A percentile compares a stretch with the other conserved stretches of the same genome.
Evolutionary conservation across 306 rosid species (phyloP).

Genomic region (Medicago ruthenica): DNA sequence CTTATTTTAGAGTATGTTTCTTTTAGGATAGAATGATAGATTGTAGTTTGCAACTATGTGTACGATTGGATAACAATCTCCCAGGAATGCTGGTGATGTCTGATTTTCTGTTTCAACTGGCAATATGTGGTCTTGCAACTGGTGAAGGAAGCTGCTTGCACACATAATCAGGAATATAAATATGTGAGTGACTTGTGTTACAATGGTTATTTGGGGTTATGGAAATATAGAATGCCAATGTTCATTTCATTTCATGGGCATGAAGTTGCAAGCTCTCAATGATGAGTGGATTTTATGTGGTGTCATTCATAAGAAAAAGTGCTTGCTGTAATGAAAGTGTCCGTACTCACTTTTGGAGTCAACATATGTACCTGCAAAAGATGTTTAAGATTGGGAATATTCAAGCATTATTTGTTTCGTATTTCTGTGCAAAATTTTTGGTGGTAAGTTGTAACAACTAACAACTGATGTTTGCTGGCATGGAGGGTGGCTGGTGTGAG

Average conservation of each 20-base stretch:
- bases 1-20: slow-evolving; percentile 25
- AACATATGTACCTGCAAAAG: slow-evolving; percentile 20
- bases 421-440: slow-evolving; percentile 34
- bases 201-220: slow-evolving; percentile 32
- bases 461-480: slow-evolving; percentile 36
- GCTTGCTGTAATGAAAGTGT: slow-evolving; percentile 19
- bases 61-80: slow-evolving; percentile 26
- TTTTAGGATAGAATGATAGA: slow-evolving; percentile 37
- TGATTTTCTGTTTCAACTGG: slow-evolving; percentile 34
- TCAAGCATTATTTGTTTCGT: slow-evolving; percentile 36
- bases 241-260: slow-evolving; percentile 39
- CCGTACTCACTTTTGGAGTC: slow-evolving; percentile 35
- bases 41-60: slow-evolving; percentile 21
- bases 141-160: slow-evolving; percentile 29
- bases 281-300: slow-evolving; percentile 14
- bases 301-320: slow-evolving; percentile 12
- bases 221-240: slow-evolving; percentile 33
- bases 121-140: slow-evolving; percentile 39
- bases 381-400: slow-evolving; percentile 22
- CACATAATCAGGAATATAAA: slow-evolving; percentile 34
- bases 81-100: slow-evolving; percentile 33
- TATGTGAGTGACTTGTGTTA: slow-evolving; percentile 22
- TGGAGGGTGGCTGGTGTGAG: slow-evolving; percentile 34
- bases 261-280: slow-evolving; percentile 39
- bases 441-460: background rate